These are phyloP conservation scores for Apiotrichum laibachii DNA, from an alignment of 1,284 basidiomycete genomes.

Conservation along the genomic window DNA sequence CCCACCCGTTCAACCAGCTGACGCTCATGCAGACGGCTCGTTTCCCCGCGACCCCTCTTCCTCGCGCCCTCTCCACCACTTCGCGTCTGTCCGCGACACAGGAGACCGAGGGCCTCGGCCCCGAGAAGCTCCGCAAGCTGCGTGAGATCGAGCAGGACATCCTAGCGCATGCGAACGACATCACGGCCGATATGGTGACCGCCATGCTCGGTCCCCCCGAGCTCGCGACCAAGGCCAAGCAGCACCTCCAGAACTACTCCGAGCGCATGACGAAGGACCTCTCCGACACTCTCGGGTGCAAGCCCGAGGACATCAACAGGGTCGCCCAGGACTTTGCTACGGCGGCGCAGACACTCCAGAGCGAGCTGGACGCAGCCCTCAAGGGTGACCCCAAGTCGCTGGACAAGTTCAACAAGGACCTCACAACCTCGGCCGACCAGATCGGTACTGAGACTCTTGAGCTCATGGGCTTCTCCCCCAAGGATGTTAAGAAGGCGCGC, in stretches of 20 bases:
- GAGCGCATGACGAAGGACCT: background rate
- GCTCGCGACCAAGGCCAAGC: background rate
- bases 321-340: background rate
- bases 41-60: background rate
- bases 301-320: constrained; percentile 1
- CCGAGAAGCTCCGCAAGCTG: constrained; percentile 2
- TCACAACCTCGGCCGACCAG: background rate
- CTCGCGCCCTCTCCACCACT: background rate
- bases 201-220: background rate
- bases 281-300: constrained; percentile 1
- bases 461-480: constrained; percentile 1
- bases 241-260: background rate
- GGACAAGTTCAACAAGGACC: background rate
- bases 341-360: background rate
- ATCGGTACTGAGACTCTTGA: background rate
- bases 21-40: background rate
- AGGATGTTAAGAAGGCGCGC: background rate
- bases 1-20: too few species aligned
- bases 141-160: background rate
- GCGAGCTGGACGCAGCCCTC: background rate
- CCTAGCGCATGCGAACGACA: background rate
- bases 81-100: background rate
- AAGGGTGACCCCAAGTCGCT: background rate
- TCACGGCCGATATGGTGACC: background rate
- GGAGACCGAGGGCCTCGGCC: background rate